Conservation (phyloP, 352 stramenopile species). For the Globisporangium nodosum region DNA sequence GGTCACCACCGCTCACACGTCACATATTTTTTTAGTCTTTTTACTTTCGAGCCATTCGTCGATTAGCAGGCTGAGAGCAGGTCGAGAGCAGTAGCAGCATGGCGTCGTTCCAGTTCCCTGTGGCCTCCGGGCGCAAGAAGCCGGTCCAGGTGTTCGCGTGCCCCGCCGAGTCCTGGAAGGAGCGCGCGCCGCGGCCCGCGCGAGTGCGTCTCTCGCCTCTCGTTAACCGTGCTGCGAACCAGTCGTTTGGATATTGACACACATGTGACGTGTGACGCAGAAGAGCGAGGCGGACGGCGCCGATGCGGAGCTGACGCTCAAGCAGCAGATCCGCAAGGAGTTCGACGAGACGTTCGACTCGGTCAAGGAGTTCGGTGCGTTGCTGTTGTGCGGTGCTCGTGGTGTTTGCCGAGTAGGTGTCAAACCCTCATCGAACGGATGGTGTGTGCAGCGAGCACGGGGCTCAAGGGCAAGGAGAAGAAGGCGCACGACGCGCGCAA, state of each 20-base stretch:
- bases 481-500: conserved; percentile 67
- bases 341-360: conserved; percentile 70
- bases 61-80: neutral
- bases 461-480: conserved; percentile 76
- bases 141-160: conserved; percentile 73
- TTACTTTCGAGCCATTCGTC: neutral
- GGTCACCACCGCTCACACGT: conserved; percentile 15
- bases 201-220: conserved; percentile 18
- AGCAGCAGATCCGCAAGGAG: conserved; percentile 70
- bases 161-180: conserved; percentile 68
- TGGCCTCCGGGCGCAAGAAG: conserved; percentile 74
- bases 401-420: neutral
- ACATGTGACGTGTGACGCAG: conserved; percentile 9
- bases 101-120: conserved; percentile 66
- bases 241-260: neutral
- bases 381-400: neutral
- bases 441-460: conserved; percentile 28
- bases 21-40: conserved; percentile 9
- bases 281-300: conserved; percentile 20
- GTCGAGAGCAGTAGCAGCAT: neutral
- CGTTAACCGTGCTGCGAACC: neutral
- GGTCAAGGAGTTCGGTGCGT: conserved; percentile 64
- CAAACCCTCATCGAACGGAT: neutral
- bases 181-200: conserved; percentile 21
- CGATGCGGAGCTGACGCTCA: conserved; percentile 36